These are phyloP conservation scores for Hypoxylon sp. DNA, from an alignment of 2,329 filamentous ascomycete genomes.

Conservation along the genomic window DNA sequence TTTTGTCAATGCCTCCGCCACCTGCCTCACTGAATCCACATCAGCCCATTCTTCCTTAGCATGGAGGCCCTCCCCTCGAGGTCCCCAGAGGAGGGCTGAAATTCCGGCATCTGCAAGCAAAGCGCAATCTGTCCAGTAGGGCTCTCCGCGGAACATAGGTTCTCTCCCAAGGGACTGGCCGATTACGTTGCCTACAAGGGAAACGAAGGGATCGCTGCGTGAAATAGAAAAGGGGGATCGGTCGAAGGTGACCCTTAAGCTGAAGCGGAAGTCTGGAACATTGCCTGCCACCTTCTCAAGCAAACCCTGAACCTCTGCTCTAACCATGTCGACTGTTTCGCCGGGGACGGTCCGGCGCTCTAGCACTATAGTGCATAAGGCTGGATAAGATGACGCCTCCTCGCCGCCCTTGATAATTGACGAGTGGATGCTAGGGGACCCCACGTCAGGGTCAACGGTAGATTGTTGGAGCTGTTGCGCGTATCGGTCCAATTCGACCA, in stretches of 20 bases:
- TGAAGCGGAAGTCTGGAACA: conserved; percentile 59
- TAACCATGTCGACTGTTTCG: conserved; percentile 58
- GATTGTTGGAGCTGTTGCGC: conserved; percentile 52
- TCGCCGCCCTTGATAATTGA: conserved; percentile 65
- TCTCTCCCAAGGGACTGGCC: conserved; percentile 49
- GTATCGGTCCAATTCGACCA: conserved; percentile 62
- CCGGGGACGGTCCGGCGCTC: conserved; percentile 65
- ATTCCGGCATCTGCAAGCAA: conserved; percentile 59
- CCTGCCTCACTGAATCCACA: conserved; percentile 58
- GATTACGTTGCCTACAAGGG: conserved; percentile 52
- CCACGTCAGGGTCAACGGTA: conserved; percentile 54
- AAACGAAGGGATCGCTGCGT: conserved; percentile 59
- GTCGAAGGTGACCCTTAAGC: conserved; percentile 58
- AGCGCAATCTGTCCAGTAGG: conserved; percentile 68
- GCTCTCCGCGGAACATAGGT: conserved; percentile 50
- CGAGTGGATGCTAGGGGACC: conserved; percentile 62
- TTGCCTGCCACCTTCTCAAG: conserved; percentile 4
- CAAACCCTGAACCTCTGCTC: conserved; percentile 54
- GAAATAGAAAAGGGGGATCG: conserved; percentile 61
- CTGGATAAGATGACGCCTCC: conserved; percentile 67
- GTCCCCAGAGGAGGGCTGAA: conserved; percentile 60
- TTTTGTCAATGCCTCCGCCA: conserved; percentile 44
- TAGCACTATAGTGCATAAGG: conserved; percentile 62
- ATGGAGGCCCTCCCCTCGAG: conserved; percentile 64
- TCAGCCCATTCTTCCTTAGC: conserved; percentile 66